A percentile compares a stretch with the other conserved stretches of the same genome.
Evolutionary conservation across 108 stramenopile species (phyloP).

Genomic region (Skeletonema menzelii): DNA sequence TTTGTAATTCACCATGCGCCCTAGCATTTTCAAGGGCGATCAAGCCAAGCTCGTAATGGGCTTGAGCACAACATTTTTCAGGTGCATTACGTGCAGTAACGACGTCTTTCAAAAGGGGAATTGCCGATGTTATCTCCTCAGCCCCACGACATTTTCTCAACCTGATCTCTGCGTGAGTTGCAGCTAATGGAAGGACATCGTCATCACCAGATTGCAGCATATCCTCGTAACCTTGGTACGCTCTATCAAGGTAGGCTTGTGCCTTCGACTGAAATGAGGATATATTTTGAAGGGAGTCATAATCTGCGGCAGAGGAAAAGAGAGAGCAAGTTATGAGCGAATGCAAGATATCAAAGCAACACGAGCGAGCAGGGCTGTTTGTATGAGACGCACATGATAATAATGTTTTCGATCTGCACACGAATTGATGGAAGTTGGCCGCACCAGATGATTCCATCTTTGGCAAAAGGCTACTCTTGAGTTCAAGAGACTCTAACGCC

Average conservation of each 20-base stretch:
- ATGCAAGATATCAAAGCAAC: neutral
- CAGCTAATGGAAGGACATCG: neutral
- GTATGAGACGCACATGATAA: slow-evolving; percentile 28
- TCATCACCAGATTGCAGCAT: neutral
- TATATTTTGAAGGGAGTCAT: slow-evolving; percentile 17
- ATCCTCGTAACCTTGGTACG: neutral
- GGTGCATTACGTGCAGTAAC: neutral
- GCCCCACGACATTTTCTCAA: slow-evolving; percentile 3
- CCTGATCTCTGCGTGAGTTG: slow-evolving; percentile 20
- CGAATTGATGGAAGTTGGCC: neutral
- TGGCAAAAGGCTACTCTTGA: slow-evolving; percentile 12
- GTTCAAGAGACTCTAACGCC: neutral
- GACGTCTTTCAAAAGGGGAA: neutral
- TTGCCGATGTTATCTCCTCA: neutral
- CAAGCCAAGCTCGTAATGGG: slow-evolving; percentile 54
- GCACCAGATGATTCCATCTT: neutral
- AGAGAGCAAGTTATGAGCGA: neutral
- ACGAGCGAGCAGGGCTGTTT: neutral
- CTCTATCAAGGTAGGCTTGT: slow-evolving; percentile 2
- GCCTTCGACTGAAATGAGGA: slow-evolving; percentile 11
- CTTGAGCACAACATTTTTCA: slow-evolving; percentile 23
- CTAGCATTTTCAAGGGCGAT: slow-evolving; percentile 44
- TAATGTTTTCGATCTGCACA: slow-evolving; percentile 17
- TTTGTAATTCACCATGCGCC: slow-evolving; percentile 28
- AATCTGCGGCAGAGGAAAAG: slow-evolving; percentile 5